Base-by-base conservation (phyloP, 1,284 basidiomycete genomes). In the Vanrija sp. region DNA sequence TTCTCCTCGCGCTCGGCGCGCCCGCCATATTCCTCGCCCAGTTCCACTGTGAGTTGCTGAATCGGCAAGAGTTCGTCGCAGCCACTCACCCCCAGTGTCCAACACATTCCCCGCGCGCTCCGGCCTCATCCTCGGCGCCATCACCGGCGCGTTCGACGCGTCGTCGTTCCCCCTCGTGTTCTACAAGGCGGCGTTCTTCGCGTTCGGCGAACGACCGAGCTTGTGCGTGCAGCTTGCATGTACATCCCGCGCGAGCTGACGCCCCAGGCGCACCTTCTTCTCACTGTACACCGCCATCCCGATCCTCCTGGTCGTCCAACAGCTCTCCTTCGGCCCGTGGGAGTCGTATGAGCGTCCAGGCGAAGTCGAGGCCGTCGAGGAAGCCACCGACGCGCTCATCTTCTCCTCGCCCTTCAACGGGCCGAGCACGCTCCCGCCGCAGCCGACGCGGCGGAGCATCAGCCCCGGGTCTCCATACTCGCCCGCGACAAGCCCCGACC, bases 91-190 rank as follows among this genome's bases (percentile, higher is more conserved):
- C 20, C 15, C 58, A 67, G 65, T 78, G 16, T 72, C 72, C 45
- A 78, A 77, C 53, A 69, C 76, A 6, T 78, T 78, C 57, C 76
- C 76, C 4, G 46, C 58, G n/a, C 62, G 67, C 37, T 73, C 75
- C 1, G 76, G 77, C 0, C 63, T 78, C 23, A 68, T 77, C 41
- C 66, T 78, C 36, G 71, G 70, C 24, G 67, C 72, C 22, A 62
- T 78, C 27, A 77, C 74, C 2, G 77, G 76, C 19, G 72, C 75
- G 1, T 78, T 78, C 51, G 76, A 77, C 51, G 73, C 74, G 6
- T 72, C 68, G 12, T 72, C 68, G 19, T 51, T 76, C 7, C 73
- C 75, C 0, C 72, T 70, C 36, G 65, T 75, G 19, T 45, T 75
- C 20, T 75, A 68, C 57, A 64, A 68, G 15, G 56, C 67, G n/a